phyloP scores from a whole-genome alignment of 192 early-diverging fungal species.

The Gamsiella multidivaricata region DNA sequence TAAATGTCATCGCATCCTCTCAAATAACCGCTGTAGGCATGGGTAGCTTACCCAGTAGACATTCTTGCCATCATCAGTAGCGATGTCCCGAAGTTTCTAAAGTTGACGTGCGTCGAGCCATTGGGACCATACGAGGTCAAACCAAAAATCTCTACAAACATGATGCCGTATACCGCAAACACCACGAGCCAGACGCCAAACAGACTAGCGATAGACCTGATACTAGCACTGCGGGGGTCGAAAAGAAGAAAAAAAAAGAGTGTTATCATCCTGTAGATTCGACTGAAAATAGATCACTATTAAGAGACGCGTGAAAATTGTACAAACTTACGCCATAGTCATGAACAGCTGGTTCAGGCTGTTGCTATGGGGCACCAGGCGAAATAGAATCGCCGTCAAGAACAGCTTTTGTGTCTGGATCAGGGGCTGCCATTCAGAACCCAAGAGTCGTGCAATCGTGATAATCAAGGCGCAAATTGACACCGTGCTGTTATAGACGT shows the following conservation, averaged over 20 bases:
- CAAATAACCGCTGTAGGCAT: too few relatives aligned
- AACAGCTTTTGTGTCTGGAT: constrained; percentile 68
- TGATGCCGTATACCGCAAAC: constrained; percentile 64
- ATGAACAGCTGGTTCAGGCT: constrained; percentile 70
- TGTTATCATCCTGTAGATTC: too few relatives aligned
- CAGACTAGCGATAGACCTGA: constrained; percentile 62
- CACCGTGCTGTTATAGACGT: constrained; percentile 75
- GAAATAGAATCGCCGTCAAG: constrained; percentile 64
- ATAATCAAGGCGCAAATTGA: constrained; percentile 58
- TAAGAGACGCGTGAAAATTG: background rate
- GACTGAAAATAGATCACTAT: background rate
- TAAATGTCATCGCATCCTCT: too few relatives aligned
- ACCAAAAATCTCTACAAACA: constrained; percentile 74
- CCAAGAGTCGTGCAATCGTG: constrained; percentile 35
- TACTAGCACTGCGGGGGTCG: constrained; percentile 41
- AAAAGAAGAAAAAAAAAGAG: constrained; percentile 12
- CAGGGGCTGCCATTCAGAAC: constrained; percentile 21
- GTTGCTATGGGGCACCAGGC: constrained; percentile 67
- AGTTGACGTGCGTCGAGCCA: constrained; percentile 62
- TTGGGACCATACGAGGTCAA: constrained; percentile 64
- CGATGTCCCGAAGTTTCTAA: constrained; percentile 57
- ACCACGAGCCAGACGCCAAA: constrained; percentile 71
- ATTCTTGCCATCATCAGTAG: constrained; percentile 63
- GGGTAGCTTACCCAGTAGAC: constrained; percentile 66
- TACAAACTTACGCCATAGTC: constrained; percentile 63